Conservation (phyloP, 768 basidiomycete genomes). For the Podaxis sp. region DNA sequence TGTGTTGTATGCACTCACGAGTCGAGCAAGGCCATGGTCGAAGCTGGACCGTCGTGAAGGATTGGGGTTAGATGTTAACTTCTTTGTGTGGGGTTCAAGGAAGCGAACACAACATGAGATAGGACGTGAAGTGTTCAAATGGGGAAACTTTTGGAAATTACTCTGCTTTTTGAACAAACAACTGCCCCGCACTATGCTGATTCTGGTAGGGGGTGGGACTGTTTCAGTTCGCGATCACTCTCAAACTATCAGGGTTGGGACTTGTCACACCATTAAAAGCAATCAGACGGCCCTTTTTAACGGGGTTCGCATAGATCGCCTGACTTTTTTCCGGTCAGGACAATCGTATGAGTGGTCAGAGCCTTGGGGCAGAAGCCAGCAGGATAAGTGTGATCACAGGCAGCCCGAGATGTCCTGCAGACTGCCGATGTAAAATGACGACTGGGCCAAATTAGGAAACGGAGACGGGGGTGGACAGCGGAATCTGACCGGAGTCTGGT, state of each 20-base stretch:
- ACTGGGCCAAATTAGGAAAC: background rate
- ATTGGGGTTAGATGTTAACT: too few species aligned
- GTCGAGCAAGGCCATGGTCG: too few species aligned
- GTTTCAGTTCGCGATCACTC: background rate
- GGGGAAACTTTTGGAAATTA: too few species aligned
- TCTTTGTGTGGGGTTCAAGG: too few species aligned
- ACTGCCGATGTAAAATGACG: background rate
- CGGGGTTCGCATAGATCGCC: background rate
- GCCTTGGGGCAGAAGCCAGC: background rate
- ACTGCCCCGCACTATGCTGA: too few species aligned
- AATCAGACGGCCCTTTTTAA: background rate
- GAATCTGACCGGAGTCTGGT: background rate
- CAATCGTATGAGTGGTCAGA: slow-evolving; percentile 2
- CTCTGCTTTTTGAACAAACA: too few species aligned
- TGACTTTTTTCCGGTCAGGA: background rate
- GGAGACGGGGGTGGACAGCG: background rate
- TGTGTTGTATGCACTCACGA: too few species aligned
- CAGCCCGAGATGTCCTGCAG: background rate
- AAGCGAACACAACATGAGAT: too few species aligned
- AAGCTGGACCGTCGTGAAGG: too few species aligned
- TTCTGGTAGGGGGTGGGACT: background rate
- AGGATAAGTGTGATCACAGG: background rate
- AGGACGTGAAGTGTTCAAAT: too few species aligned
- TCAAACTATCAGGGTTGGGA: background rate
- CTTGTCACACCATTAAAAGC: background rate